A percentile compares a stretch with the other conserved stretches of the same genome.
Conservation (phyloP, 257 asterid genomes). For the Ophiorrhiza pumila region DNA sequence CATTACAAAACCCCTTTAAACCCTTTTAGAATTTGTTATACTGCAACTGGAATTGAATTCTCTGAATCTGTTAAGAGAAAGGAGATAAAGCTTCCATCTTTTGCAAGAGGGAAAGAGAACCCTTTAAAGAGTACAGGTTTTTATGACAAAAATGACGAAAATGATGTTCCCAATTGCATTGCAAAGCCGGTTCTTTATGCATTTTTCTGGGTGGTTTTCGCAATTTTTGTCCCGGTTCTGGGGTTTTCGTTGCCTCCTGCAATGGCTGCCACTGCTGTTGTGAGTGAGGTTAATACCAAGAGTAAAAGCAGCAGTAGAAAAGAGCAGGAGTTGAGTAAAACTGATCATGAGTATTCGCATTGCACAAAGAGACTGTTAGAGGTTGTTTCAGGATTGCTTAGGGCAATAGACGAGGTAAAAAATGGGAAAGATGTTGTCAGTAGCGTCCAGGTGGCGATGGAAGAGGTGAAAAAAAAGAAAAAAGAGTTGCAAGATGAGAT, state of each 20-base stretch:
- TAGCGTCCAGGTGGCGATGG: conserved; percentile 43
- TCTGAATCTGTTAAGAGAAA: not conserved
- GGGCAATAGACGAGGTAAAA: conserved; percentile 51
- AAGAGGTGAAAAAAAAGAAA: conserved; percentile 52
- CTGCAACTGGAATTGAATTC: conserved; percentile 1
- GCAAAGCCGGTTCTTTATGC: conserved; percentile 61
- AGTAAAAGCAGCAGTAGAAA: conserved; percentile 7
- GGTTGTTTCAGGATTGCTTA: conserved; percentile 46
- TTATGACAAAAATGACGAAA: conserved; percentile 24
- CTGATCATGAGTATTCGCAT: conserved; percentile 56
- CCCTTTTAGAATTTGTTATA: conserved; percentile 6
- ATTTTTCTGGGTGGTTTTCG: conserved; percentile 31
- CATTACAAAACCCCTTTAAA: not conserved
- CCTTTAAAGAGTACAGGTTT: conserved; percentile 3
- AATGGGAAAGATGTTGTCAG: conserved; percentile 31
- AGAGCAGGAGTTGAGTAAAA: conserved; percentile 24
- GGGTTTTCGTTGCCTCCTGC: conserved; percentile 56
- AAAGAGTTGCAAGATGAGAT: conserved; percentile 59
- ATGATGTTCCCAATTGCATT: conserved; percentile 23
- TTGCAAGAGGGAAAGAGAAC: conserved; percentile 4
- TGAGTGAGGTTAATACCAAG: conserved; percentile 16
- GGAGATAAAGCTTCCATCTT: not conserved
- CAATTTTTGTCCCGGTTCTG: conserved; percentile 42
- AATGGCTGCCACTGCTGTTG: conserved; percentile 35
- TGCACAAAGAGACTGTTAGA: conserved; percentile 56